Evolutionary conservation across 75 land plant genomes (phyloP).

Genomic region (Cupressus sempervirens): DNA sequence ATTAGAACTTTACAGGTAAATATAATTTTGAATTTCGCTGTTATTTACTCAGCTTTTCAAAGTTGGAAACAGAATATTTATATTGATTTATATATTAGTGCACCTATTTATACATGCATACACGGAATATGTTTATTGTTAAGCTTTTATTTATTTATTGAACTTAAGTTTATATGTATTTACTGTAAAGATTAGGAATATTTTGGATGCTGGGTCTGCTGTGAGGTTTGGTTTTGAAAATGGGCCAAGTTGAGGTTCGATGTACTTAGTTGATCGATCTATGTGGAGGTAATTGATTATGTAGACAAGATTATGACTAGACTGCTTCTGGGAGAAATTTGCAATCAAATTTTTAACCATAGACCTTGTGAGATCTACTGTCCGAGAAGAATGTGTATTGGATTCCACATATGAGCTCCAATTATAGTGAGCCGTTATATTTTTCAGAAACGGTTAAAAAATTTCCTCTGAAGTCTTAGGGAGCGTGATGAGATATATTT

Average conservation of each 20-base stretch:
- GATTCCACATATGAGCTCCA: background rate
- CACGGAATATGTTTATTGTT: background rate
- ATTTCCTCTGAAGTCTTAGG: background rate
- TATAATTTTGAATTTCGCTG: conserved; percentile 9
- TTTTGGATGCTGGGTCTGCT: background rate
- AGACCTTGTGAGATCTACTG: background rate
- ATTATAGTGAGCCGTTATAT: background rate
- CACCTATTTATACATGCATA: background rate
- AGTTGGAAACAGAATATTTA: background rate
- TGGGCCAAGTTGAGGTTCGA: background rate
- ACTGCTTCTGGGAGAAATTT: background rate
- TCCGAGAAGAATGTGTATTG: background rate
- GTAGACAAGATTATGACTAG: background rate
- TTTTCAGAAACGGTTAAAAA: background rate
- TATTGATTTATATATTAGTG: background rate
- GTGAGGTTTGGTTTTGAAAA: background rate
- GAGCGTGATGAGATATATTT: background rate
- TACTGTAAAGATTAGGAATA: background rate
- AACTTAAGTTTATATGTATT: background rate
- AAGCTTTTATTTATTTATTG: background rate
- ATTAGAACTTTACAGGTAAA: conserved; percentile 90
- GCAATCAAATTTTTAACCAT: background rate
- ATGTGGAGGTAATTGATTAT: background rate
- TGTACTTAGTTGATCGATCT: background rate
- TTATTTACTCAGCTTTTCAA: background rate